Evolutionary conservation across 129 eudicot genomes (phyloP).

Genomic region (Lactuca saligna): DNA sequence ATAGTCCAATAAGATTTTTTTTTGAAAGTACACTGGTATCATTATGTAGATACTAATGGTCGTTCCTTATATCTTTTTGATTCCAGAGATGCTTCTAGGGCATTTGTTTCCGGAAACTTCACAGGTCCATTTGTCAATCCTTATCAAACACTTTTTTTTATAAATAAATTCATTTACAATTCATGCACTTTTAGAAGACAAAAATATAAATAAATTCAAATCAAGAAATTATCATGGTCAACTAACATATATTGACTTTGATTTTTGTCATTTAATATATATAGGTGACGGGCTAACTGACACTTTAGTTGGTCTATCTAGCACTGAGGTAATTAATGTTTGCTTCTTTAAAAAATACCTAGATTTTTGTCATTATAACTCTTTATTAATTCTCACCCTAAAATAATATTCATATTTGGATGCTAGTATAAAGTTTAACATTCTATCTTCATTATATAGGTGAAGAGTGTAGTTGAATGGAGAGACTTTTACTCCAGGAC

Average conservation of each 20-base stretch:
- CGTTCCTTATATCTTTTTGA: neutral
- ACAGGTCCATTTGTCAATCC: slow-evolving; percentile 48
- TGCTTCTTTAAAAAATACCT: neutral
- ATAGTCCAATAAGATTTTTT: too few relatives aligned
- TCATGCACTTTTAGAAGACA: neutral
- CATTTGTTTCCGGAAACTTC: slow-evolving; percentile 91
- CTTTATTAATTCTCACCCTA: neutral
- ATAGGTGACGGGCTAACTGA: slow-evolving; percentile 95
- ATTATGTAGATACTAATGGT: neutral
- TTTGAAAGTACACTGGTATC: neutral
- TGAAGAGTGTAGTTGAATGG: slow-evolving; percentile 94
- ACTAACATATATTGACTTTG: slow-evolving; percentile 5
- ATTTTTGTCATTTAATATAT: slow-evolving; percentile 18
- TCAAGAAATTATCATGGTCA: neutral
- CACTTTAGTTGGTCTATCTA: slow-evolving; percentile 60
- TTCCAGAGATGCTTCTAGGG: slow-evolving; percentile 95
- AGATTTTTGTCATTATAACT: slow-evolving; percentile 7
- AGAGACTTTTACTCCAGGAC: slow-evolving; percentile 78
- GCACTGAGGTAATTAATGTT: slow-evolving; percentile 60
- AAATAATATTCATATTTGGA: neutral
- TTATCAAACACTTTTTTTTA: neutral
- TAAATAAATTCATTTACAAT: neutral
- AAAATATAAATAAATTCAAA: too few relatives aligned
- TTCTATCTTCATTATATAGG: slow-evolving; percentile 43
- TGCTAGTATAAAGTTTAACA: neutral